Percentiles rank a stretch among this genome's conserved stretches.
phyloP scores from a whole-genome alignment of 306 rosid species.

The barrel medic (Medicago truncatula) region DNA sequence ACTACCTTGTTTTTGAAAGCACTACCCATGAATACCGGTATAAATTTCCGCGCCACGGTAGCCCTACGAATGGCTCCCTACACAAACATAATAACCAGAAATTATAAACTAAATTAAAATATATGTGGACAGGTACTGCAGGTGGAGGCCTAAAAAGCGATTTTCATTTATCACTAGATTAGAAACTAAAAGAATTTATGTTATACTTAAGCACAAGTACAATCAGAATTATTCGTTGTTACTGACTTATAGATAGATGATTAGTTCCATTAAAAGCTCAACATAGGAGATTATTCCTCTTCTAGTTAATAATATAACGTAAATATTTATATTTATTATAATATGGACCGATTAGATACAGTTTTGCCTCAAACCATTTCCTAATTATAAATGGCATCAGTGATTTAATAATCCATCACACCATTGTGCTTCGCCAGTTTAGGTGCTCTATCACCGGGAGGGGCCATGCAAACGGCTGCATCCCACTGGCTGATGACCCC shows the following conservation, averaged over 20 bases:
- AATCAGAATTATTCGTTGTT: slow-evolving; percentile 18
- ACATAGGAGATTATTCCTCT: neutral
- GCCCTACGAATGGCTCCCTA: slow-evolving; percentile 96
- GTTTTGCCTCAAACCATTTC: neutral
- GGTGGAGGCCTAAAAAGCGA: neutral
- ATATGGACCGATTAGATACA: neutral
- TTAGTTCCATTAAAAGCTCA: slow-evolving; percentile 3
- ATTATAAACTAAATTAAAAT: slow-evolving; percentile 16
- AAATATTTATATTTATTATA: neutral
- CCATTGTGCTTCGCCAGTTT: neutral
- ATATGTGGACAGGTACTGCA: neutral
- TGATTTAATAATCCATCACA: neutral
- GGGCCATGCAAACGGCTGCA: neutral
- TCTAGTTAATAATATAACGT: neutral
- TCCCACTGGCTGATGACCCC: neutral
- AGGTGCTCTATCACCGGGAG: neutral
- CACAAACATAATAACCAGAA: slow-evolving; percentile 21
- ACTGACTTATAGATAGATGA: neutral
- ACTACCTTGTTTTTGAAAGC: slow-evolving; percentile 96
- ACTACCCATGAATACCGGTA: slow-evolving; percentile 99
- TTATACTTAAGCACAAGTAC: slow-evolving; percentile 2
- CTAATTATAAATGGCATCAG: neutral
- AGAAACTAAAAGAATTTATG: neutral
- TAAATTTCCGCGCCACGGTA: slow-evolving; percentile 78
- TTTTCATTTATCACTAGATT: slow-evolving; percentile 6